These are phyloP conservation scores for Phaffomyces thermotolerans DNA, from an alignment of 805 yeast species.

Conservation along the genomic window DNA sequence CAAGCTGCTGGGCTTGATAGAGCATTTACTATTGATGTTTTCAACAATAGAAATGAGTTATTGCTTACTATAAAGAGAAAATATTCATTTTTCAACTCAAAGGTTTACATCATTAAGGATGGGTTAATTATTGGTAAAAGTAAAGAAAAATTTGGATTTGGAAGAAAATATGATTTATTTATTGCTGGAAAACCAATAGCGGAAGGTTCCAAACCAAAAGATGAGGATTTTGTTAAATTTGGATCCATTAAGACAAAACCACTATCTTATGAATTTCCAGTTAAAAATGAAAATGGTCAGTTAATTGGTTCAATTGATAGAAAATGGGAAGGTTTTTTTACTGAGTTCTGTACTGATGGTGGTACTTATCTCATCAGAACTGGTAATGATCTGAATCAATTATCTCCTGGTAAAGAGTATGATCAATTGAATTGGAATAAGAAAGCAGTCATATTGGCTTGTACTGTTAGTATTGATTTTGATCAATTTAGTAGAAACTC, in stretches of 20 bases:
- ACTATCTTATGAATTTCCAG: conserved; percentile 1
- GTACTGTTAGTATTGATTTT: conserved; percentile 3
- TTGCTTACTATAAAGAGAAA: not conserved
- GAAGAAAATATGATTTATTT: conserved; percentile 2
- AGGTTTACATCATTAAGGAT: not conserved
- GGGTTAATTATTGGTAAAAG: conserved; percentile 1
- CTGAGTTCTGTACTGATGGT: not conserved
- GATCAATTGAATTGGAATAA: not conserved
- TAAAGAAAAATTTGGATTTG: conserved; percentile 1
- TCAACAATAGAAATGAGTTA: not conserved
- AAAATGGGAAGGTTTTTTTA: not conserved
- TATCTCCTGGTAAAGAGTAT: not conserved
- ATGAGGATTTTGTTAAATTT: not conserved
- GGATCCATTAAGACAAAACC: not conserved
- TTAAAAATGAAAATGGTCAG: not conserved
- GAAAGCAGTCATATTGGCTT: conserved; percentile 1
- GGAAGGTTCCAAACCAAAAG: not conserved
- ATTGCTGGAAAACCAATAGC: not conserved
- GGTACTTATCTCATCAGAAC: conserved; percentile 1
- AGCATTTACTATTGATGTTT: not conserved
- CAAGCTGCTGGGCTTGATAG: not conserved
- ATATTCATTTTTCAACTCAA: conserved; percentile 1
- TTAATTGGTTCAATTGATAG: conserved; percentile 3
- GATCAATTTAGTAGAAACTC: not conserved
- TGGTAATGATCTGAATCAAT: not conserved